phyloP scores from a whole-genome alignment of 331 rosid genomes.

The Erythrophleum ivorense region DNA sequence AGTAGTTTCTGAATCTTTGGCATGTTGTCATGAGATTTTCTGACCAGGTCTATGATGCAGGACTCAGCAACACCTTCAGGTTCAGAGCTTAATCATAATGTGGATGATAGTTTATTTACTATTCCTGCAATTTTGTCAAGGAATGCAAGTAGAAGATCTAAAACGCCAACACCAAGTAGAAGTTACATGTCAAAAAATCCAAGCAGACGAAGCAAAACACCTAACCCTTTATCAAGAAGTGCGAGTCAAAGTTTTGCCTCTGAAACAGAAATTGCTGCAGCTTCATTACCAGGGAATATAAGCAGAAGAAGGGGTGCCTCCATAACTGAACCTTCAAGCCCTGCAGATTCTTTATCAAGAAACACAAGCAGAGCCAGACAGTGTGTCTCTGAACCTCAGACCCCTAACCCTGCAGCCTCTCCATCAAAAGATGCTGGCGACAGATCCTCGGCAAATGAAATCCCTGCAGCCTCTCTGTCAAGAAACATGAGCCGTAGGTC shows the following conservation, averaged over 20 bases:
- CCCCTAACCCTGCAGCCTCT: constrained; percentile 25
- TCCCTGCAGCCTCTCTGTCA: constrained; percentile 45
- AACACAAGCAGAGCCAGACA: constrained; percentile 28
- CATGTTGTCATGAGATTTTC: constrained; percentile 13
- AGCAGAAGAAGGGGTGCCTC: constrained; percentile 46
- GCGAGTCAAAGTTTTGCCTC: constrained; percentile 40
- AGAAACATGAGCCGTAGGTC: constrained; percentile 52
- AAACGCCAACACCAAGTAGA: constrained; percentile 69
- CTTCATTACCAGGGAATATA: constrained; percentile 40
- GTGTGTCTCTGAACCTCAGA: constrained; percentile 49
- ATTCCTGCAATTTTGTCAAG: constrained; percentile 48
- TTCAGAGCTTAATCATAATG: constrained; percentile 26
- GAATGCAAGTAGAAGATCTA: constrained; percentile 62
- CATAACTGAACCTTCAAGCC: neutral
- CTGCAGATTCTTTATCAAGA: constrained; percentile 35
- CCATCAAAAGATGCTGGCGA: constrained; percentile 10
- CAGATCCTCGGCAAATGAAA: constrained; percentile 6
- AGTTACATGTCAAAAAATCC: constrained; percentile 36
- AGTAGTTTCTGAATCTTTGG: constrained; percentile 7
- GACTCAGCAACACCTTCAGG: constrained; percentile 38
- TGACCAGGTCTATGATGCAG: constrained; percentile 30
- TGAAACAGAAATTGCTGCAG: constrained; percentile 37
- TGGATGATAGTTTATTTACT: constrained; percentile 47
- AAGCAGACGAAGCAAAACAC: constrained; percentile 49
- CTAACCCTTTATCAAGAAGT: constrained; percentile 39